phyloP scores from a whole-genome alignment of 352 stramenopile species.

The Phytophthora sojae region DNA sequence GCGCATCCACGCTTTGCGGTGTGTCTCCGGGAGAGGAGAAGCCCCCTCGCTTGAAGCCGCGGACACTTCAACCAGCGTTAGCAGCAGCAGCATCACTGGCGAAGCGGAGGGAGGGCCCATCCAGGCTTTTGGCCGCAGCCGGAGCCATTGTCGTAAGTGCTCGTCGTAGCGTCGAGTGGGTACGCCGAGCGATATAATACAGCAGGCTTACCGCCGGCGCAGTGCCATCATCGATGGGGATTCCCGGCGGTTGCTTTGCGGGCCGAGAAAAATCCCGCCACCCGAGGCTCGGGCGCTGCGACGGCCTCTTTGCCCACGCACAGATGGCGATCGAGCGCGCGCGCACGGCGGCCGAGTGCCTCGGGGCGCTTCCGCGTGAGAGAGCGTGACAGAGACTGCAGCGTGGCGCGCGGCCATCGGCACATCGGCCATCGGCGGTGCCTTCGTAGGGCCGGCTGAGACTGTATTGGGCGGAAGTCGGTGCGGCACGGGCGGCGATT shows the following conservation, averaged over 20 bases:
- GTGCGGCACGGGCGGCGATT: neutral
- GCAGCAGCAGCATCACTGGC: neutral
- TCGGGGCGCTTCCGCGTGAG: too few relatives aligned
- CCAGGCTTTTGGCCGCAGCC: too few relatives aligned
- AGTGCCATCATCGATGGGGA: slow-evolving; percentile 7
- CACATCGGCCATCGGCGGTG: neutral
- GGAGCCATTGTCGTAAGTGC: neutral
- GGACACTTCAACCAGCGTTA: slow-evolving; percentile 3
- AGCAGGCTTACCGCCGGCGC: neutral
- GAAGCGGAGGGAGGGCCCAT: too few relatives aligned
- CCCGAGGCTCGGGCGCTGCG: too few relatives aligned
- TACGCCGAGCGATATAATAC: neutral
- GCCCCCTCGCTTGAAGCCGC: neutral
- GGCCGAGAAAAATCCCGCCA: neutral
- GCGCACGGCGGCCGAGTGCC: too few relatives aligned
- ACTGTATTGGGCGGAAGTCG: neutral
- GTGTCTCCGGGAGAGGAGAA: too few relatives aligned
- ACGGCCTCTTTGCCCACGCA: too few relatives aligned
- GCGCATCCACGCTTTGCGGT: too few relatives aligned
- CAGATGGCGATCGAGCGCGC: too few relatives aligned
- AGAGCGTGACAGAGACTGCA: too few relatives aligned
- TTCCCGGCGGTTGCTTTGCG: slow-evolving; percentile 1
- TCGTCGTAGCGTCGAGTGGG: neutral
- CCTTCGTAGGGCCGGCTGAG: too few relatives aligned
- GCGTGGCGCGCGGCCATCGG: neutral